Evolutionary conservation across 2,329 filamentous ascomycete genomes (phyloP), one percentile per base, ranked within the genome.

Genomic region (Sporothrix humicola): DNA sequence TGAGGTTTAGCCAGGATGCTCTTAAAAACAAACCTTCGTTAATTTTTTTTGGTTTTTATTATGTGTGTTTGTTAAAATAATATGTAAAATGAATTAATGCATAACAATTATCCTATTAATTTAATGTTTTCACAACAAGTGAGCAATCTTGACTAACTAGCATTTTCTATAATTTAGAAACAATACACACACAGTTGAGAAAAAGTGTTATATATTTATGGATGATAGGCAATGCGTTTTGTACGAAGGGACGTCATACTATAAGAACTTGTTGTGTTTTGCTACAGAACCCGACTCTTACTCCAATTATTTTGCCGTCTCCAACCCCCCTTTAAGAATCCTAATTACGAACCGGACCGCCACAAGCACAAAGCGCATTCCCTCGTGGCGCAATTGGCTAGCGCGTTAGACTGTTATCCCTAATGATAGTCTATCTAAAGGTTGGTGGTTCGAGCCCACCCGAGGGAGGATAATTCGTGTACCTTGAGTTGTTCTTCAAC

Each of bases 331-430:
- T 20, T 42, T 69, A 42, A 69, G 26, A 23, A 20, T 9, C 26
- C 48, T 10, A 56, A 42, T 54, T 69, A 42, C 8, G 26, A 12
- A 20, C 17, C 26, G 15, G 59, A 69, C 15, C 66, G 48, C 48
- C 48, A 69, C n/a, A 58, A 59, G 37, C 68, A 37, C 9, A 44
- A 52, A 52, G 12, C 20, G 31, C 13, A 71, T 61, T 76, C 75
- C 75, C 75, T 73, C 75, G 75, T 76, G 75, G 75, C 75, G 75
- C 75, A 76, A 76, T 76, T 76, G 75, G 75, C 69, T 76, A 76
- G 75, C 75, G 75, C 75, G 75, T 76, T 74, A 76, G 75, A 76
- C 75, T 76, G 75, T 76, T 76, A 75, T 70, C 69, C 17, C 20
- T 13, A 23, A 70, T 73, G 72, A 70, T 63, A 73, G 74, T 74